phyloP scores from a whole-genome alignment of 1,284 basidiomycete genomes.

The Cryptococcus sp. region DNA sequence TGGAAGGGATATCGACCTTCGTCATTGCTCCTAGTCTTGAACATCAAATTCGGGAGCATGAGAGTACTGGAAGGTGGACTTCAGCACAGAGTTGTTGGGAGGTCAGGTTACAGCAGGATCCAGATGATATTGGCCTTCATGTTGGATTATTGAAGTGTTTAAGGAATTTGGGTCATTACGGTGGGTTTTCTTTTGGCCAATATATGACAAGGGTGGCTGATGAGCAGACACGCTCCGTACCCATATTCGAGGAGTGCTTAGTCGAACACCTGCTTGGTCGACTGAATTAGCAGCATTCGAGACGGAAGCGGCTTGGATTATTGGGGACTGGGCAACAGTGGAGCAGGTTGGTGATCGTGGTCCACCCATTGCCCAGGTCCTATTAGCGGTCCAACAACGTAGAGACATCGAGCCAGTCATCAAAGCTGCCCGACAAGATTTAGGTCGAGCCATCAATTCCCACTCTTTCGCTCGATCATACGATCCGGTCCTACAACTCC shows the following conservation, averaged over 20 bases:
- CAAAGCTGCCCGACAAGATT: slow-evolving; percentile 62
- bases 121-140: slow-evolving; percentile 84
- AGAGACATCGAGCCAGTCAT: slow-evolving; percentile 56
- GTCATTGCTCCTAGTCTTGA: slow-evolving; percentile 88
- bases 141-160: slow-evolving; percentile 86
- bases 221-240: slow-evolving; percentile 83
- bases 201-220: no score
- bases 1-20: slow-evolving; percentile 92
- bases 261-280: slow-evolving; percentile 80
- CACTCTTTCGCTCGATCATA: slow-evolving; percentile 81
- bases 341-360: slow-evolving; percentile 54
- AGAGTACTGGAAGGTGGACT: slow-evolving; percentile 96
- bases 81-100: slow-evolving; percentile 99
- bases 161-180: slow-evolving; percentile 93
- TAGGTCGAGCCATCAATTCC: slow-evolving; percentile 78
- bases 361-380: slow-evolving; percentile 72
- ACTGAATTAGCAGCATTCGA: slow-evolving; percentile 73
- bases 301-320: slow-evolving; percentile 92
- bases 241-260: slow-evolving; percentile 88
- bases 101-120: slow-evolving; percentile 85
- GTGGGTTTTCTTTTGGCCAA: no score
- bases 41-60: slow-evolving; percentile 97
- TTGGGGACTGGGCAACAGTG: slow-evolving; percentile 87
- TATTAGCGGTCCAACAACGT: slow-evolving; percentile 70
- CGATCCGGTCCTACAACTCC: slow-evolving; percentile 79